Conservation (phyloP, 441 rosid genomes). For the Mallotus japonicus region DNA sequence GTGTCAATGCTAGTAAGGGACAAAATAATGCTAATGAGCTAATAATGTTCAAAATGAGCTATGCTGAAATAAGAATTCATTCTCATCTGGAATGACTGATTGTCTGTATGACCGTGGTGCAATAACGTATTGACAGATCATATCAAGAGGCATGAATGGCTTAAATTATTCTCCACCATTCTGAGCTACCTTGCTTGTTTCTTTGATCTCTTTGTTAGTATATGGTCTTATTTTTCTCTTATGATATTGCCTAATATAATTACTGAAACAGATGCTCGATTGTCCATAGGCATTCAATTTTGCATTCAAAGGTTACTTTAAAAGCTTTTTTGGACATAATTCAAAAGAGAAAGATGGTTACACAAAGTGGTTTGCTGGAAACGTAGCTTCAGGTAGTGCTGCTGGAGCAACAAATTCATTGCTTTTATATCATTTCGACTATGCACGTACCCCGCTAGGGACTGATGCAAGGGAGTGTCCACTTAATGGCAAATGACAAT, state of each 20-base stretch:
- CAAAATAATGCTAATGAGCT: too few species aligned
- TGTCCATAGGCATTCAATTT: conserved; percentile 93
- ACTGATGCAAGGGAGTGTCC: conserved; percentile 69
- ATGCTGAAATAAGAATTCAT: neutral
- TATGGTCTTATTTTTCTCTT: neutral
- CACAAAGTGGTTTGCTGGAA: conserved; percentile 58
- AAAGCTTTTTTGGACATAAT: conserved; percentile 54
- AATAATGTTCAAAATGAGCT: too few species aligned
- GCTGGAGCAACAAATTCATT: conserved; percentile 88
- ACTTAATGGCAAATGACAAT: conserved; percentile 55
- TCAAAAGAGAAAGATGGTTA: conserved; percentile 88
- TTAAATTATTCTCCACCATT: neutral
- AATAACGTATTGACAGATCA: neutral
- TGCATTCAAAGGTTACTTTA: conserved; percentile 94
- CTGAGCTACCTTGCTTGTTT: neutral
- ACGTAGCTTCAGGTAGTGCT: conserved; percentile 79
- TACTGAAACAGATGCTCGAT: conserved; percentile 53
- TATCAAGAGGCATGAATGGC: too few species aligned
- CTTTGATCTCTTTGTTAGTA: neutral
- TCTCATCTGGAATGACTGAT: too few species aligned
- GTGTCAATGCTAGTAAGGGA: too few species aligned
- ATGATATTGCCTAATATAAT: conserved; percentile 30
- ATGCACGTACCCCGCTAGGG: conserved; percentile 74
- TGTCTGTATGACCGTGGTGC: neutral
- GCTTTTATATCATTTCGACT: conserved; percentile 42